Evolutionary conservation across 2,329 filamentous ascomycete genomes (phyloP).

Genomic region (Cladosporium cucumerinum): DNA sequence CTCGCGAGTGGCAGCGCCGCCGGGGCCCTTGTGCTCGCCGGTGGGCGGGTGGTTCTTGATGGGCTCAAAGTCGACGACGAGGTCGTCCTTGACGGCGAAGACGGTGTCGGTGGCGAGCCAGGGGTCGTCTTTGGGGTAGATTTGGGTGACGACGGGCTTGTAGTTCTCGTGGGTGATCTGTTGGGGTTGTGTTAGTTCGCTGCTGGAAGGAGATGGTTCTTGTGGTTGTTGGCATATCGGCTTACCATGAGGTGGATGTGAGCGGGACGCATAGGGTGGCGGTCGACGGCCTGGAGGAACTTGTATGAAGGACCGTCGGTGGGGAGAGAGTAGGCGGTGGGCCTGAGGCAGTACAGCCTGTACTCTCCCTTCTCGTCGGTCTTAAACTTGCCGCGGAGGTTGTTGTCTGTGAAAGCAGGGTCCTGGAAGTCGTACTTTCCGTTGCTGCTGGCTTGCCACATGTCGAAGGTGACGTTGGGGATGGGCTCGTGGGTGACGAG

Average conservation of each 20-base stretch:
- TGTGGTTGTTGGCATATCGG: neutral
- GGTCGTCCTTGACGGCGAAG: constrained; percentile 60
- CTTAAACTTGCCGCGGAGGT: constrained; percentile 72
- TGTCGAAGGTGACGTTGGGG: constrained; percentile 66
- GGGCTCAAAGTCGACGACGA: constrained; percentile 57
- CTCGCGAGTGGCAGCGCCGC: constrained; percentile 40
- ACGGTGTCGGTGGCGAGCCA: constrained; percentile 58
- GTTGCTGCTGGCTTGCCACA: constrained; percentile 75
- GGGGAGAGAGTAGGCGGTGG: constrained; percentile 69
- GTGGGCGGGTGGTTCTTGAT: constrained; percentile 51
- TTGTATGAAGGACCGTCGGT: constrained; percentile 58
- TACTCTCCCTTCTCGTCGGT: constrained; percentile 67
- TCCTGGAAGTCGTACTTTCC: constrained; percentile 70
- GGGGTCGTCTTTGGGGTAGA: constrained; percentile 58
- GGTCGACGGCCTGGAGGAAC: constrained; percentile 53
- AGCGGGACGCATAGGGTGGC: constrained; percentile 59
- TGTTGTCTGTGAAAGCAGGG: constrained; percentile 62
- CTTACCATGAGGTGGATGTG: constrained; percentile 57
- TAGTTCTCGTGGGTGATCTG: constrained; percentile 50
- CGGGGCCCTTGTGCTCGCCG: constrained; percentile 31
- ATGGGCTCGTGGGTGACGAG: constrained; percentile 63
- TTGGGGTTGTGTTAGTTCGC: neutral
- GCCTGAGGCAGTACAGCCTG: constrained; percentile 71
- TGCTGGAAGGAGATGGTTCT: neutral
- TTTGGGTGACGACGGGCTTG: constrained; percentile 56